Conservation (phyloP, 2,329 filamentous ascomycete genomes). For the Colletotrichum liriopes region DNA sequence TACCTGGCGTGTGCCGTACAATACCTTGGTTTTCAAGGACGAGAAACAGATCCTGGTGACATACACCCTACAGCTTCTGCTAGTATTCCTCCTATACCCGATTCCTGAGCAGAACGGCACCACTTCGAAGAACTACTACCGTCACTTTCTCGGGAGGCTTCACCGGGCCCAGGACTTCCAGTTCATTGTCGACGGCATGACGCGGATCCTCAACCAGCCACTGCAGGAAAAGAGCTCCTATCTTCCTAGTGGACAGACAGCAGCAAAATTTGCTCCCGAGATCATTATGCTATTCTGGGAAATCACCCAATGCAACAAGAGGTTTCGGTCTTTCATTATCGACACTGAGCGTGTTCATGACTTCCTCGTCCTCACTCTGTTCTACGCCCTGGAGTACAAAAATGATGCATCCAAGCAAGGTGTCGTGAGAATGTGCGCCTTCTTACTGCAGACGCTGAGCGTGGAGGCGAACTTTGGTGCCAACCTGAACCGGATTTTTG, state of each 20-base stretch:
- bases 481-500: conserved; percentile 90
- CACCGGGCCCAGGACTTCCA: conserved; percentile 98
- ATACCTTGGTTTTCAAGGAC: conserved; percentile 92
- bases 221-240: conserved; percentile 92
- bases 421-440: conserved; percentile 96
- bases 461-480: conserved; percentile 92
- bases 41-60: conserved; percentile 92
- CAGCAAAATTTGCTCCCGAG: conserved; percentile 90
- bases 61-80: conserved; percentile 91
- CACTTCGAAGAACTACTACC: conserved; percentile 90
- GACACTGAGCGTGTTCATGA: conserved; percentile 95
- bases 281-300: conserved; percentile 99
- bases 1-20: conserved; percentile 94
- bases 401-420: conserved; percentile 90
- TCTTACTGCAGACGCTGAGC: conserved; percentile 93
- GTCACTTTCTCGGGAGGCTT: conserved; percentile 90
- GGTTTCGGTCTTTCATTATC: conserved; percentile 96
- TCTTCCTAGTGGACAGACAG: conserved; percentile 85
- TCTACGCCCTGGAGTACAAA: conserved; percentile 93
- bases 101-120: conserved; percentile 82
- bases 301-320: conserved; percentile 95
- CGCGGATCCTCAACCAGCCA: conserved; percentile 90
- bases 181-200: conserved; percentile 96
- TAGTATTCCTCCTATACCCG: conserved; percentile 88
- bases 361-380: conserved; percentile 90